A percentile compares a stretch with the other conserved stretches of the same genome.
These are phyloP conservation scores for Ceratobasidium sp. DNA, from an alignment of 1,284 basidiomycete species.

Conservation along the genomic window DNA sequence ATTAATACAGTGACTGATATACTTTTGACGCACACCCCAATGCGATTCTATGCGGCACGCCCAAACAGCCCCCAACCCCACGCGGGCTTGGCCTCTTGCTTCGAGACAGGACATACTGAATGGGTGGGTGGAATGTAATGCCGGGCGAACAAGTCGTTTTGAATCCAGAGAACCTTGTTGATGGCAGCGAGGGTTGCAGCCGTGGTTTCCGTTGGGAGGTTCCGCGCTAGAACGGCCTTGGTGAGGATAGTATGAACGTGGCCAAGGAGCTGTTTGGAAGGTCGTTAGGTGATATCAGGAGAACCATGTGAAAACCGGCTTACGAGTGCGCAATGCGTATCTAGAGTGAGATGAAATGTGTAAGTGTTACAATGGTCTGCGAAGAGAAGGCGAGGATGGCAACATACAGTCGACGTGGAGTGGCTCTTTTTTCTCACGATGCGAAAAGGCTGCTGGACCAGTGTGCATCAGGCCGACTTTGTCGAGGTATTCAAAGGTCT, in stretches of 20 bases:
- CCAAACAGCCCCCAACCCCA: conserved; percentile 35
- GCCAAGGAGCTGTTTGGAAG: conserved; percentile 27
- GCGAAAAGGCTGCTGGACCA: conserved; percentile 42
- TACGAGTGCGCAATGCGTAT: conserved; percentile 40
- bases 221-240: conserved; percentile 31
- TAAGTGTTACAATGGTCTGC: not conserved
- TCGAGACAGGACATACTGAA: not conserved
- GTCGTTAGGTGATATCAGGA: not conserved
- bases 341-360: not conserved
- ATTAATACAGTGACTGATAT: conserved; percentile 13
- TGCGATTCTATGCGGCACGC: not conserved
- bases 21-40: not conserved
- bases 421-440: conserved; percentile 43
- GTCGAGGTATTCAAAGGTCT: conserved; percentile 42
- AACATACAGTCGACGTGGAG: conserved; percentile 42
- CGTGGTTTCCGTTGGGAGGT: conserved; percentile 37
- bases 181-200: conserved; percentile 17
- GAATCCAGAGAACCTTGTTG: conserved; percentile 42
- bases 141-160: conserved; percentile 42
- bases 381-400: not conserved
- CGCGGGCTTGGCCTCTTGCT: not conserved
- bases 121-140: conserved; percentile 38
- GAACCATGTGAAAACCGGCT: not conserved
- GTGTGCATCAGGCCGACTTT: conserved; percentile 42
- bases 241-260: conserved; percentile 32